phyloP scores from a whole-genome alignment of 2,329 filamentous ascomycete genomes.

The Aphanocladium album region DNA sequence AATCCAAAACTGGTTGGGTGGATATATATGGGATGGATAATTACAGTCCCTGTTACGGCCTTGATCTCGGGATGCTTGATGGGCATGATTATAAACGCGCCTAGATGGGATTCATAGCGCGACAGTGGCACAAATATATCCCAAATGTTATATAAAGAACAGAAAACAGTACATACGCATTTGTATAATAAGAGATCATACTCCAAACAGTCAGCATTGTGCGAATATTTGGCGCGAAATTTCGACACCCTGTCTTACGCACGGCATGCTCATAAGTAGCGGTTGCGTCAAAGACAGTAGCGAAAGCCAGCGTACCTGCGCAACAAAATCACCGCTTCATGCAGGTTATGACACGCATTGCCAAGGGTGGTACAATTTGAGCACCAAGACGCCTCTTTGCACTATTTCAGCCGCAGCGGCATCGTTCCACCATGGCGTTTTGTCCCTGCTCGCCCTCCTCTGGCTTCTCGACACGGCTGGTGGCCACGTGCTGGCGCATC shows the following conservation, averaged over 20 bases:
- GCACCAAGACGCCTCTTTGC: neutral
- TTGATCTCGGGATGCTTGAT: slow-evolving; percentile 48
- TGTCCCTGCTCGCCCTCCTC: neutral
- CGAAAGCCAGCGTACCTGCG: too few species aligned
- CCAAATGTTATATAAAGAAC: neutral
- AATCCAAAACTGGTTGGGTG: slow-evolving; percentile 44
- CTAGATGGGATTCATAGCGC: slow-evolving; percentile 26
- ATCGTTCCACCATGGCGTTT: slow-evolving; percentile 1
- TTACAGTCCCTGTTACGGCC: slow-evolving; percentile 46
- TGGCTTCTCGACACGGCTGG: neutral
- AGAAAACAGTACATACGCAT: neutral
- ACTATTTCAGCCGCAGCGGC: slow-evolving; percentile 2
- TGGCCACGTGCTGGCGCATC: slow-evolving; percentile 8
- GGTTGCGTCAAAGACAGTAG: neutral
- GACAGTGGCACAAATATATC: neutral
- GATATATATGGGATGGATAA: slow-evolving; percentile 45
- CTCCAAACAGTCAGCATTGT: too few species aligned
- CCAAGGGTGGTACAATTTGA: neutral
- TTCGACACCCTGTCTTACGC: neutral
- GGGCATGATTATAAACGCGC: slow-evolving; percentile 51
- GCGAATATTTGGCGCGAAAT: neutral
- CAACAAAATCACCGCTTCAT: too few species aligned
- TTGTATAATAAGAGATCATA: neutral
- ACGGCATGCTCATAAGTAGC: neutral
- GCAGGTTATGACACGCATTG: neutral